These are phyloP conservation scores for Wallacemonas sp. DNA, from an alignment of 208 protist genomes.

Conservation along the genomic window DNA sequence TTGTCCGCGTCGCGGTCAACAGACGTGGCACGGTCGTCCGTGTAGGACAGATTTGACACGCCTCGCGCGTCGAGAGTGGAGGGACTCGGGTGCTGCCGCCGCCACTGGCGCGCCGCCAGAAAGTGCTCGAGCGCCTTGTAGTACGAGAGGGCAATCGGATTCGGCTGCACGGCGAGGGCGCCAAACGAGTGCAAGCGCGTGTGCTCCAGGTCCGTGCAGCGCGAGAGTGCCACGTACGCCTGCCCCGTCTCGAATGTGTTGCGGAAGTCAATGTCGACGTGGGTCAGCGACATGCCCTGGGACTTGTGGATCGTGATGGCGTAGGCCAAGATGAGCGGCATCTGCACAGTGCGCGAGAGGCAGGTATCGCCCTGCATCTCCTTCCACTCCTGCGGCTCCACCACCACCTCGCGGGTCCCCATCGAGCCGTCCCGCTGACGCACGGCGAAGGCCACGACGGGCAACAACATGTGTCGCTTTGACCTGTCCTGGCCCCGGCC, in stretches of 20 bases:
- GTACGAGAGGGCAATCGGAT: constrained; percentile 71
- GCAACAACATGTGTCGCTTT: constrained; percentile 49
- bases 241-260: constrained; percentile 82
- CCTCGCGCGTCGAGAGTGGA: neutral
- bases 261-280: constrained; percentile 86
- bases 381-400: constrained; percentile 81
- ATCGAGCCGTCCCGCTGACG: constrained; percentile 19
- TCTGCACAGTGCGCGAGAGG: constrained; percentile 59
- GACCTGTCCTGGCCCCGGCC: constrained; percentile 25
- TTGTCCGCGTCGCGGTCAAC: neutral
- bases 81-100: constrained; percentile 9
- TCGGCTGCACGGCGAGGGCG: constrained; percentile 48
- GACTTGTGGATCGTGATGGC: constrained; percentile 97
- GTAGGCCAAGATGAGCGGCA: constrained; percentile 96
- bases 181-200: constrained; percentile 73
- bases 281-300: constrained; percentile 93
- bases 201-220: constrained; percentile 65
- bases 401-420: constrained; percentile 41
- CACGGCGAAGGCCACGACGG: constrained; percentile 61
- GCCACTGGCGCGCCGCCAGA: constrained; percentile 36
- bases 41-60: neutral
- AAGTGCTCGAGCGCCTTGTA: constrained; percentile 73
- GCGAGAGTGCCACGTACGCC: constrained; percentile 90
- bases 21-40: neutral
- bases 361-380: constrained; percentile 54